These are phyloP conservation scores for Trichoderma citrinoviride DNA, from an alignment of 2,329 filamentous ascomycete species.

Conservation along the genomic window DNA sequence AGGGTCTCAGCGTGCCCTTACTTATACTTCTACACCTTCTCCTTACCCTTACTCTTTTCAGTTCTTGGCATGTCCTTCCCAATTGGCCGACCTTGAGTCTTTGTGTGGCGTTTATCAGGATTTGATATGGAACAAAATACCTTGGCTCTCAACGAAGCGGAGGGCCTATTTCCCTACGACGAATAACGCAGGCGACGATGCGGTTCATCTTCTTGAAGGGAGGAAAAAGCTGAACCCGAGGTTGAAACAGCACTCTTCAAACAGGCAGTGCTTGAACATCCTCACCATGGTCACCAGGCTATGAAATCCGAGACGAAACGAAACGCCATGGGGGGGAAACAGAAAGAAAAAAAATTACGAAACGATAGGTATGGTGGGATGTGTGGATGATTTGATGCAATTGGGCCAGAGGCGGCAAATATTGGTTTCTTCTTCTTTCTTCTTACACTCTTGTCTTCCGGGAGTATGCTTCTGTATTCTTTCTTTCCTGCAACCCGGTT, in stretches of 20 bases:
- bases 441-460: neutral
- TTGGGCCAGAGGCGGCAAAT: constrained; percentile 10
- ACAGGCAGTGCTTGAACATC: neutral
- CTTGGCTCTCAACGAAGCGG: neutral
- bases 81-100: neutral
- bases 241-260: neutral
- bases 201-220: neutral
- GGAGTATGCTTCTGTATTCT: neutral
- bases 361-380: neutral
- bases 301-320: neutral
- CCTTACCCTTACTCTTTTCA: neutral
- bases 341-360: neutral
- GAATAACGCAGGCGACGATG: neutral
- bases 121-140: neutral
- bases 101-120: constrained; percentile 16
- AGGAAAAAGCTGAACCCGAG: neutral
- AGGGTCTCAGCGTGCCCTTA: neutral
- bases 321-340: neutral
- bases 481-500: too few species aligned
- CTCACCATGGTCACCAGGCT: too few species aligned
- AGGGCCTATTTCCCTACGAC: neutral
- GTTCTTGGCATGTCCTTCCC: neutral
- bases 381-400: constrained; percentile 6
- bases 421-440: constrained; percentile 11
- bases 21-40: neutral